Percentiles rank a stretch among this genome's conserved stretches.
Evolutionary conservation across 106 monocot species (phyloP).

Genomic region (Dioscorea alata): DNA sequence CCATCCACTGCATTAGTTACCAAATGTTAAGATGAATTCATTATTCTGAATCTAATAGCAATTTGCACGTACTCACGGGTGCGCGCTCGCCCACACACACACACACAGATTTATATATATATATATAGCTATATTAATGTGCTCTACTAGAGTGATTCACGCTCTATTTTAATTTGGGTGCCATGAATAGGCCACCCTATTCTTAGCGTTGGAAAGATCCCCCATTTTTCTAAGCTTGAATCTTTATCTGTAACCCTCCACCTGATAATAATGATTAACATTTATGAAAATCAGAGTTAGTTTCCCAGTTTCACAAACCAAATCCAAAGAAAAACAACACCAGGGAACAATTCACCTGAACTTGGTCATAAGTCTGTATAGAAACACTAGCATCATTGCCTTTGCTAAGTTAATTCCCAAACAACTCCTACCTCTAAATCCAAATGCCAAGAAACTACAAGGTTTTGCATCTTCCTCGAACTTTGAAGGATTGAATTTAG

Average conservation of each 20-base stretch:
- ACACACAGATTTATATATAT: too few species aligned
- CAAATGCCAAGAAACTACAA: slow-evolving; percentile 63
- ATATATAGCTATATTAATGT: too few species aligned
- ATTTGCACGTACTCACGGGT: too few species aligned
- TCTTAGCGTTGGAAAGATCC: slow-evolving; percentile 66
- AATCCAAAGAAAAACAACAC: background rate
- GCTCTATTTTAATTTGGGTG: slow-evolving; percentile 1
- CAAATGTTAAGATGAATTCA: too few species aligned
- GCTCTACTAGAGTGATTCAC: too few species aligned
- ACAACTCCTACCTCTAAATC: slow-evolving; percentile 65
- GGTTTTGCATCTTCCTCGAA: slow-evolving; percentile 51
- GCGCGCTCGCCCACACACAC: too few species aligned
- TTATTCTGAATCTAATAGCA: too few species aligned
- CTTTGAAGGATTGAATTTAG: slow-evolving; percentile 52
- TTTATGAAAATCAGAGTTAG: background rate
- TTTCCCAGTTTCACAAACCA: too few species aligned
- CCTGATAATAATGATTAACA: too few species aligned
- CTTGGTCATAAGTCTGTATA: slow-evolving; percentile 60
- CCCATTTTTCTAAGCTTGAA: slow-evolving; percentile 52
- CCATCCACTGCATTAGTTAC: slow-evolving; percentile 50
- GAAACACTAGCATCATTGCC: slow-evolving; percentile 79
- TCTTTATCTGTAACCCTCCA: slow-evolving; percentile 61
- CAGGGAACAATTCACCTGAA: slow-evolving; percentile 28
- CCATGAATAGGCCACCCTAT: slow-evolving; percentile 61
- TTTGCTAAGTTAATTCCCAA: slow-evolving; percentile 85